A percentile compares a stretch with the other conserved stretches of the same genome.
These are phyloP conservation scores for Corylus avellana DNA, from an alignment of 306 rosid genomes.

Conservation along the genomic window DNA sequence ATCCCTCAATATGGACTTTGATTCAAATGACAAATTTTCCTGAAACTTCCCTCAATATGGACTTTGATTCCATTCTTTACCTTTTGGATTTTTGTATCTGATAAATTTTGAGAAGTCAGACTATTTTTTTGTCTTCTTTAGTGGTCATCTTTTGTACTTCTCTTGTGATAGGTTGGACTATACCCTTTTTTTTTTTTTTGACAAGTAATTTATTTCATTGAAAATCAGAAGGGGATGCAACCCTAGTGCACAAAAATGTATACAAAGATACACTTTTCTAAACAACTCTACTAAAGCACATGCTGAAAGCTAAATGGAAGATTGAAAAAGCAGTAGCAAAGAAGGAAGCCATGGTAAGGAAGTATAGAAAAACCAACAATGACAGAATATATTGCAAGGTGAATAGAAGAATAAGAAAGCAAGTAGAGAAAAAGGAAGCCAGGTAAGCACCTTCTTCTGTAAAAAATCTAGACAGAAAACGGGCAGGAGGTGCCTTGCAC, in stretches of 20 bases:
- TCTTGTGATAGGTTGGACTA: neutral
- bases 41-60: neutral
- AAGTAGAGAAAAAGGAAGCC: constrained; percentile 22
- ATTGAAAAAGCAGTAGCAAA: neutral
- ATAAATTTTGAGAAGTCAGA: neutral
- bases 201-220: too few relatives aligned
- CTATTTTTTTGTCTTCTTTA: neutral
- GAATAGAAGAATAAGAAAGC: constrained; percentile 6
- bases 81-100: neutral
- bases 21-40: neutral
- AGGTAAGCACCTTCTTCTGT: constrained; percentile 73
- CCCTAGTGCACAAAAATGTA: too few relatives aligned
- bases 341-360: neutral
- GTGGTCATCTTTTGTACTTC: neutral
- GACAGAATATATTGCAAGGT: constrained; percentile 10
- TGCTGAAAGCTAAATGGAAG: neutral
- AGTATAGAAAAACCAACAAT: neutral
- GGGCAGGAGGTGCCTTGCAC: constrained; percentile 59
- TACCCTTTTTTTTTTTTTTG: too few relatives aligned
- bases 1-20: neutral
- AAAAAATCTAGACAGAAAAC: constrained; percentile 63
- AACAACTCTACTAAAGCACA: neutral
- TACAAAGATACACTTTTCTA: neutral
- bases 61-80: neutral
- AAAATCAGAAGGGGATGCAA: too few relatives aligned